phyloP scores from a whole-genome alignment of 306 rosid species.

The barrel medic (Medicago truncatula) region DNA sequence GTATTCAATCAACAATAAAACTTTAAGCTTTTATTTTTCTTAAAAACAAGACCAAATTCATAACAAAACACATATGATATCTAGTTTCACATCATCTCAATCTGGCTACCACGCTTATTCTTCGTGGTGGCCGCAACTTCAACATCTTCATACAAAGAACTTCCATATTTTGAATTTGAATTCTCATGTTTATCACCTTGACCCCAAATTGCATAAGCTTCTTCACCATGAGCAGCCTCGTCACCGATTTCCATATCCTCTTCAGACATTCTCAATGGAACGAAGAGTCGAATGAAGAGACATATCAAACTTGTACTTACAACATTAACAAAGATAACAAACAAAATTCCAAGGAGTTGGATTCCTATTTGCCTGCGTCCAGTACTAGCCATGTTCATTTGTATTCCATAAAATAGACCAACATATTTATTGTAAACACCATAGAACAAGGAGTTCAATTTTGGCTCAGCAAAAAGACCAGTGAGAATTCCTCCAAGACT shows the following conservation, averaged over 20 bases:
- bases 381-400: background rate
- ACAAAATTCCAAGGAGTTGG: conserved; percentile 47
- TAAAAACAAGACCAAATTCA: conserved; percentile 4
- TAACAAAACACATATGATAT: background rate
- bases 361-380: conserved; percentile 48
- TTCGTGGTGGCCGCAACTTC: conserved; percentile 30
- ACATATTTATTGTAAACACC: conserved; percentile 12
- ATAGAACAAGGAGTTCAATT: conserved; percentile 40
- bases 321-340: conserved; percentile 45
- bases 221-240: conserved; percentile 68
- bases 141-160: conserved; percentile 52
- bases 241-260: conserved; percentile 65
- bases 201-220: conserved; percentile 64
- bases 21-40: conserved; percentile 21
- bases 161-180: conserved; percentile 46
- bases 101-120: conserved; percentile 41
- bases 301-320: conserved; percentile 51
- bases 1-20: conserved; percentile 17
- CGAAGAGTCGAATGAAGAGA: conserved; percentile 28
- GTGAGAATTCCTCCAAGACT: conserved; percentile 55
- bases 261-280: conserved; percentile 59
- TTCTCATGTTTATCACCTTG: conserved; percentile 60
- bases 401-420: conserved; percentile 50
- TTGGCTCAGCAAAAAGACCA: conserved; percentile 57
- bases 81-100: conserved; percentile 45